These are phyloP conservation scores for Neurospora tetraspora DNA, from an alignment of 495 filamentous ascomycete species.

Conservation along the genomic window DNA sequence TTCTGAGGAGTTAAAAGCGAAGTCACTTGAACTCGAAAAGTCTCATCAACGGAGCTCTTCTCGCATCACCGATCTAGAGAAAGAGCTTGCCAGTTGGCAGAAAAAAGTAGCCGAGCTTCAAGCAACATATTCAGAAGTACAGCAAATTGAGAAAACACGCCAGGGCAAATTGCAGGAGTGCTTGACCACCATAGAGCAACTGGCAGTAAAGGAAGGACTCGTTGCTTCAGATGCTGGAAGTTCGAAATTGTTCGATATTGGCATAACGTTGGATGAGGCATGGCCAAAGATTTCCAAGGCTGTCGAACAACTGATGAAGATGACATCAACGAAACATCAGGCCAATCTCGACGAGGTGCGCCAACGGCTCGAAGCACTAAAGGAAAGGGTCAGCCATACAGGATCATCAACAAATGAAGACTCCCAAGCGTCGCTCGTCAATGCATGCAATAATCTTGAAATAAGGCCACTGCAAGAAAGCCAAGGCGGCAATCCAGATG, in stretches of 20 bases:
- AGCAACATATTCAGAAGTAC: background rate
- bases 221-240: background rate
- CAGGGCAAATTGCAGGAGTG: background rate
- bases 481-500: background rate
- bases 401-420: background rate
- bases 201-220: background rate
- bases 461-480: background rate
- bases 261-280: background rate
- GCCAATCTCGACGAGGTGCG: background rate
- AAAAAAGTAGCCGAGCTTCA: background rate
- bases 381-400: background rate
- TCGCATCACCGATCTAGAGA: background rate
- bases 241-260: background rate
- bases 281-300: background rate
- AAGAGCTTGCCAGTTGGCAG: background rate
- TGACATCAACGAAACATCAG: background rate
- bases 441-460: background rate
- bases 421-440: background rate
- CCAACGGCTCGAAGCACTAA: background rate
- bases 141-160: background rate
- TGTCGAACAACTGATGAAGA: background rate
- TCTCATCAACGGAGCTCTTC: background rate
- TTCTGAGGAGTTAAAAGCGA: background rate
- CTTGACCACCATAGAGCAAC: background rate
- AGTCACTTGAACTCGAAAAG: background rate